Evolutionary conservation across 768 basidiomycete genomes (phyloP).

Genomic region (Pisolithus tinctorius): DNA sequence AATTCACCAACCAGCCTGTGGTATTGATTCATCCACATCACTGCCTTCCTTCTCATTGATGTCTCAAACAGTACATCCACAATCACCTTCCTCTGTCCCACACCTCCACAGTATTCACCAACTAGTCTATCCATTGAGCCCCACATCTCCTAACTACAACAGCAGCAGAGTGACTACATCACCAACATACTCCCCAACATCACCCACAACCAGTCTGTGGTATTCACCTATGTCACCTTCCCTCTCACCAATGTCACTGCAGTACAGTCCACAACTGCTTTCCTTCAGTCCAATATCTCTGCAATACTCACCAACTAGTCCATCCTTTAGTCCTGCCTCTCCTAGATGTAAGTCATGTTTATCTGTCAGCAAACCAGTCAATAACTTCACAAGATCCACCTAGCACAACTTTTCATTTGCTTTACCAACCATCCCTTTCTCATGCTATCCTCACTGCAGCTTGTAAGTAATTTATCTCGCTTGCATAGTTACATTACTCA

Average conservation of each 20-base stretch:
- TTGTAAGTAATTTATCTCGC: constrained; percentile 40
- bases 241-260: constrained; percentile 80
- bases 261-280: constrained; percentile 84
- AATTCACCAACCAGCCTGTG: too few species aligned
- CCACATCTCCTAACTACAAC: constrained; percentile 60
- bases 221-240: constrained; percentile 82
- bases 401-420: constrained; percentile 43
- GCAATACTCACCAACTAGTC: constrained; percentile 82
- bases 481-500: too few species aligned
- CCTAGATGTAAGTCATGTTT: constrained; percentile 29
- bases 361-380: background rate
- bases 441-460: constrained; percentile 32
- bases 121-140: too few species aligned
- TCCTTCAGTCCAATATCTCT: constrained; percentile 89
- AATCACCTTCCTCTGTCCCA: too few species aligned
- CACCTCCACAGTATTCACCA: too few species aligned
- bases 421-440: constrained; percentile 19
- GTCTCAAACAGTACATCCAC: too few species aligned
- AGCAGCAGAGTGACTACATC: too few species aligned
- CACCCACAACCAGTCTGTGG: constrained; percentile 59
- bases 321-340: constrained; percentile 91
- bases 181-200: too few species aligned
- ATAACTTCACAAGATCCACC: constrained; percentile 55
- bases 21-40: too few species aligned
- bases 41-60: too few species aligned